Conservation (phyloP, 2,329 filamentous ascomycete species). For the Emergomyces orientalis region DNA sequence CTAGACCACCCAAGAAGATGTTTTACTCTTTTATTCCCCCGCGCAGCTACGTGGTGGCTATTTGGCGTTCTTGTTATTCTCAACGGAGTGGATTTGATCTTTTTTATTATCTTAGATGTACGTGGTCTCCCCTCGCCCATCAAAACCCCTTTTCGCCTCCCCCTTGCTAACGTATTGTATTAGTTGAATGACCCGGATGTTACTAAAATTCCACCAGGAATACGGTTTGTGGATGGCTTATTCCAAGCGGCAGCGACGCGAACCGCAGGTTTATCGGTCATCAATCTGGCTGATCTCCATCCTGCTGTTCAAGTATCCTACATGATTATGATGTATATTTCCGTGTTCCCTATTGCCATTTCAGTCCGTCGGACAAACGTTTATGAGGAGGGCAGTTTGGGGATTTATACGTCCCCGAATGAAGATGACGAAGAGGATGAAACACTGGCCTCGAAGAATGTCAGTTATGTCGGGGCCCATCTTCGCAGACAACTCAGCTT, state of each 20-base stretch:
- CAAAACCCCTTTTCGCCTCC: background rate
- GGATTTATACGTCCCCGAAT: slow-evolving; percentile 63
- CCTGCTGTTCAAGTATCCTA: slow-evolving; percentile 91
- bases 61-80: slow-evolving; percentile 75
- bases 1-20: slow-evolving; percentile 92
- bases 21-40: slow-evolving; percentile 89
- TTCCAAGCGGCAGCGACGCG: slow-evolving; percentile 86
- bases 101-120: slow-evolving; percentile 88
- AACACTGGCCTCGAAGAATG: slow-evolving; percentile 47
- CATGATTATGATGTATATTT: slow-evolving; percentile 99
- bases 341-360: slow-evolving; percentile 92
- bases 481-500: slow-evolving; percentile 89
- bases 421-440: slow-evolving; percentile 44
- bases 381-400: slow-evolving; percentile 69
- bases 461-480: slow-evolving; percentile 84
- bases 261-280: slow-evolving; percentile 79
- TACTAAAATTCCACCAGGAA: slow-evolving; percentile 57
- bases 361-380: slow-evolving; percentile 90
- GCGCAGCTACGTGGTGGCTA: slow-evolving; percentile 88
- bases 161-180: background rate
- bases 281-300: slow-evolving; percentile 69
- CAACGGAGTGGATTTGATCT: slow-evolving; percentile 75
- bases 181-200: slow-evolving; percentile 65
- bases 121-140: slow-evolving; percentile 34
- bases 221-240: slow-evolving; percentile 72